Percentiles rank a stretch among this genome's conserved stretches.
Conservation (phyloP, 2,329 filamentous ascomycete genomes). For the Diplodia scrobiculata region DNA sequence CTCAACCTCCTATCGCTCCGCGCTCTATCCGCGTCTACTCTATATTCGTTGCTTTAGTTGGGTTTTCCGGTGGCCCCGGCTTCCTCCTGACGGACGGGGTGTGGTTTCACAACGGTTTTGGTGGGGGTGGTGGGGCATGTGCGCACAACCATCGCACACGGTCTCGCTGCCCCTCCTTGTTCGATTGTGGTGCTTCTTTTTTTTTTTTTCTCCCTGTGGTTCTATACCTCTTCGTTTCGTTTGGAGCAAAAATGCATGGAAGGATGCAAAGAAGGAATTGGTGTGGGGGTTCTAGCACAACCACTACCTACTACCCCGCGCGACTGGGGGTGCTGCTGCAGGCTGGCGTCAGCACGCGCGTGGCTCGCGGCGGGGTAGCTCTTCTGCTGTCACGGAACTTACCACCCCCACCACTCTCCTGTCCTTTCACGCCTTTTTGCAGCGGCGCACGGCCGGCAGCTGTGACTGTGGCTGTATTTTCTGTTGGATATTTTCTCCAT, state of each 20-base stretch:
- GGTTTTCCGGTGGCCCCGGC: background rate
- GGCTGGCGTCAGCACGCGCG: background rate
- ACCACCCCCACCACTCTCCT: background rate
- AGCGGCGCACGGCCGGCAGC: background rate
- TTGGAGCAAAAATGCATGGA: background rate
- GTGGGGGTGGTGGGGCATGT: background rate
- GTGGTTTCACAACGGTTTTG: background rate
- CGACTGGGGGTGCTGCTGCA: background rate
- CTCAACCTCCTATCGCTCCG: background rate
- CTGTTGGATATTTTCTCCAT: background rate
- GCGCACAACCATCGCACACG: background rate
- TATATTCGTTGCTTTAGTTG: background rate
- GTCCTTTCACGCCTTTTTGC: no score
- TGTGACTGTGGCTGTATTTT: background rate
- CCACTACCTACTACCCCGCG: background rate
- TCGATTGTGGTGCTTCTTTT: background rate
- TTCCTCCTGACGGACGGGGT: background rate
- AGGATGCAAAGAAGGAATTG: background rate
- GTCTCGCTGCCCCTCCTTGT: background rate
- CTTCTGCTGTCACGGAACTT: background rate
- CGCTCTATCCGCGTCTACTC: background rate
- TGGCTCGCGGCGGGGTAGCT: background rate
- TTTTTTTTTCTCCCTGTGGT: background rate
- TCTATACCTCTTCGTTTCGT: background rate
- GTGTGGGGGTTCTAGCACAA: background rate